Conservation (phyloP, 2,329 filamentous ascomycete species). For the Fonsecaea pedrosoi region DNA sequence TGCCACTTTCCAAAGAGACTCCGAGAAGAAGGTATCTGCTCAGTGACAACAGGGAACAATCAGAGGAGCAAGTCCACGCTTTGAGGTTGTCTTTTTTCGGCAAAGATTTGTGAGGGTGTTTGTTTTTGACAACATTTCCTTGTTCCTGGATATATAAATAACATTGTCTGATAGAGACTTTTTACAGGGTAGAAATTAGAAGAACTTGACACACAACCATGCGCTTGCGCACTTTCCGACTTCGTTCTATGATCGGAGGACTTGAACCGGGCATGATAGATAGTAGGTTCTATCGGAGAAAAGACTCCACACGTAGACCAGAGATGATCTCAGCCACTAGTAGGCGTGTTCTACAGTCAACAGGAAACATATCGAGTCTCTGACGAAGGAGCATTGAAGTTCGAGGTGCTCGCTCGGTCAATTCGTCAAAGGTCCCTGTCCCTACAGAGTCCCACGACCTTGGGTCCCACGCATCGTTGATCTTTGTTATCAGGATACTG, state of each 20-base stretch:
- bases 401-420: neutral
- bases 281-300: too few species aligned
- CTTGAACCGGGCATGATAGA: neutral
- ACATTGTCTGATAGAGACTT: neutral
- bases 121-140: neutral
- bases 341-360: neutral
- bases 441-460: neutral
- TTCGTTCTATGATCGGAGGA: neutral
- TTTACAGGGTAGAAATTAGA: neutral
- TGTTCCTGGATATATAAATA: neutral
- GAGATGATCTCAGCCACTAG: neutral
- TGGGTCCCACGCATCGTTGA: neutral
- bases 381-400: neutral
- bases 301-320: neutral
- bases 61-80: neutral
- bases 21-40: neutral
- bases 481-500: slow-evolving; percentile 1
- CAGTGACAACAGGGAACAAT: neutral
- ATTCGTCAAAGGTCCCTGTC: too few species aligned
- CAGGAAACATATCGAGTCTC: neutral
- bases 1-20: slow-evolving; percentile 28
- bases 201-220: neutral
- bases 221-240: neutral
- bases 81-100: neutral
- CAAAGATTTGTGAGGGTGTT: neutral